These are phyloP conservation scores for Syzygium syzygioides DNA, from an alignment of 441 rosid genomes.

Conservation along the genomic window DNA sequence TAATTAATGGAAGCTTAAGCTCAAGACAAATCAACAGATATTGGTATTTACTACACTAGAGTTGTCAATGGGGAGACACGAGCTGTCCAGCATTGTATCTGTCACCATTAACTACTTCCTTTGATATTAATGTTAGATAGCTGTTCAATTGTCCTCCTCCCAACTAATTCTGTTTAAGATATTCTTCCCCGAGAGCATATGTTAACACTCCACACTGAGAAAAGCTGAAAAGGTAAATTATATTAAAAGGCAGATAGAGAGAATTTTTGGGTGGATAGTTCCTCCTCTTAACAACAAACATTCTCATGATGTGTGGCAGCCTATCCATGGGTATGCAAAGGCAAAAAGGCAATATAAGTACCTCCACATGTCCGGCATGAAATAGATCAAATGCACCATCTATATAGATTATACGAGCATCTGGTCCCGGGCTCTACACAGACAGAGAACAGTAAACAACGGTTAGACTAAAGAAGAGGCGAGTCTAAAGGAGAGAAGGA, in stretches of 20 bases:
- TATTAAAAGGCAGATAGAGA: background rate
- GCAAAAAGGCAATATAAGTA: conserved; percentile 3
- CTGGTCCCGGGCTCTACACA: conserved; percentile 15
- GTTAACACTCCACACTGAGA: background rate
- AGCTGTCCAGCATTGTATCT: background rate
- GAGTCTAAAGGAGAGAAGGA: background rate
- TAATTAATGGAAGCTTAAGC: background rate
- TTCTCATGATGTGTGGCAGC: background rate
- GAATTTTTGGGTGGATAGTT: background rate
- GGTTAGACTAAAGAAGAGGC: background rate
- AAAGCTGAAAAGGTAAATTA: background rate
- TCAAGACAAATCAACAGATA: background rate
- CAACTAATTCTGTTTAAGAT: background rate
- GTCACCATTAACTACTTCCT: background rate
- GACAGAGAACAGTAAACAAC: background rate
- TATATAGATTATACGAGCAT: conserved; percentile 54
- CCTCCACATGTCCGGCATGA: conserved; percentile 77
- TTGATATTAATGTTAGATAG: background rate
- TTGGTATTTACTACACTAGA: background rate
- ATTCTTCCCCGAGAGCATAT: background rate
- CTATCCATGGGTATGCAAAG: background rate
- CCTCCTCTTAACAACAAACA: background rate
- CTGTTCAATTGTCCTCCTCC: background rate
- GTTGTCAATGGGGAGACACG: background rate
- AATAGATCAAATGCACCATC: conserved; percentile 72